Evolutionary conservation across 768 basidiomycete genomes (phyloP).

Genomic region (Collybia mongolica): DNA sequence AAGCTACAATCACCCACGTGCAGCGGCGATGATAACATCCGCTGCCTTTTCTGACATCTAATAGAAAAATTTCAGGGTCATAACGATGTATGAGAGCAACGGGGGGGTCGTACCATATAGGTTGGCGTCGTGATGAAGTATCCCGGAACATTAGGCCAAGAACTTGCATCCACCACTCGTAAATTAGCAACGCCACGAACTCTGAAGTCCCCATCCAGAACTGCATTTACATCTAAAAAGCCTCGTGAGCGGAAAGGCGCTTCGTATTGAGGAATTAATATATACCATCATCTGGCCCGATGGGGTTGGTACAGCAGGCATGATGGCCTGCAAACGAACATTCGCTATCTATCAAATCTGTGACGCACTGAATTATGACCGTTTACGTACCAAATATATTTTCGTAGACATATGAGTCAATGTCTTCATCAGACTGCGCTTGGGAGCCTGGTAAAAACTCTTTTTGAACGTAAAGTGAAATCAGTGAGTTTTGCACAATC

Average conservation of each 20-base stretch:
- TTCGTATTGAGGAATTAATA: too few species aligned
- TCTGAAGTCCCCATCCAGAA: constrained; percentile 27
- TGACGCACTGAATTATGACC: background rate
- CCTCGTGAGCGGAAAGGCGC: too few species aligned
- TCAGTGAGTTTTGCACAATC: constrained; percentile 14
- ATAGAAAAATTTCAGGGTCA: background rate
- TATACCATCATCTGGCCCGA: constrained; percentile 21
- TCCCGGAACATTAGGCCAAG: constrained; percentile 28
- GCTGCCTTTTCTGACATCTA: constrained; percentile 31
- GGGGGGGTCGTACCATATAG: constrained; percentile 23
- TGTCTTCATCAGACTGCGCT: constrained; percentile 16
- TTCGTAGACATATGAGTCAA: constrained; percentile 12
- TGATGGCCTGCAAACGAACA: constrained; percentile 21
- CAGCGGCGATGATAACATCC: constrained; percentile 19
- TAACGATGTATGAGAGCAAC: background rate
- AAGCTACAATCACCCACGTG: too few species aligned
- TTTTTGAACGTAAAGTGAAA: constrained; percentile 16
- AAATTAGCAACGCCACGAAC: constrained; percentile 27
- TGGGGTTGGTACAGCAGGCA: constrained; percentile 29
- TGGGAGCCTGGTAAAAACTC: constrained; percentile 20
- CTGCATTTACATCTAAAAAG: constrained; percentile 22
- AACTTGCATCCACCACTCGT: constrained; percentile 29
- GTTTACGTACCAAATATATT: constrained; percentile 20
- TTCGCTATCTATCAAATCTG: background rate
- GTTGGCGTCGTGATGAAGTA: constrained; percentile 29